Conservation (phyloP, 495 filamentous ascomycete genomes). For the Barbatosphaeria neglecta region DNA sequence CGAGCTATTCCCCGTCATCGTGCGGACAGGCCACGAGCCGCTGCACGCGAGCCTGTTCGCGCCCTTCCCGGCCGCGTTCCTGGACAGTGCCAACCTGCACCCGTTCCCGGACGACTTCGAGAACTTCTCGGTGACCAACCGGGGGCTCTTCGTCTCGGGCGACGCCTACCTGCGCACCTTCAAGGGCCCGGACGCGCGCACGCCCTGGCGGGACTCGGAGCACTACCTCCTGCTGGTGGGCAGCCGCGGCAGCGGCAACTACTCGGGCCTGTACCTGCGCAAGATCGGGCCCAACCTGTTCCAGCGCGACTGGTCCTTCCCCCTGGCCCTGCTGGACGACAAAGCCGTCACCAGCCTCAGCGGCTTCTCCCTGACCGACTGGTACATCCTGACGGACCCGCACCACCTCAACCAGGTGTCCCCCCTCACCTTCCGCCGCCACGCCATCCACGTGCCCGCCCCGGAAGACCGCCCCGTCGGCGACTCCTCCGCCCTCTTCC, state of each 20-base stretch:
- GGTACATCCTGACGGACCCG: neutral
- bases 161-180: neutral
- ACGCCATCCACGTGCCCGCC: conserved; percentile 1
- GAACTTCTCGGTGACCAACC: neutral
- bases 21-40: neutral
- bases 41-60: neutral
- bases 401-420: neutral
- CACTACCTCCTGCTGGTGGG: neutral
- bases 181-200: neutral
- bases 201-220: neutral
- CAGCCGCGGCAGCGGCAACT: neutral
- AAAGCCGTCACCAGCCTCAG: neutral
- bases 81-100: neutral
- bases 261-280: neutral
- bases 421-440: neutral
- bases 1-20: neutral
- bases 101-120: neutral
- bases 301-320: neutral
- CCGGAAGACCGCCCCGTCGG: neutral
- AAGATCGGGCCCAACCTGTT: neutral
- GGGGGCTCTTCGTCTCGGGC: neutral
- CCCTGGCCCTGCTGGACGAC: neutral
- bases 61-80: neutral
- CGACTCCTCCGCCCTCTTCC: neutral
- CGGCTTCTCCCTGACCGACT: neutral